These are phyloP conservation scores for Guyanaporus albipodus DNA, from an alignment of 768 basidiomycete genomes.

Conservation along the genomic window DNA sequence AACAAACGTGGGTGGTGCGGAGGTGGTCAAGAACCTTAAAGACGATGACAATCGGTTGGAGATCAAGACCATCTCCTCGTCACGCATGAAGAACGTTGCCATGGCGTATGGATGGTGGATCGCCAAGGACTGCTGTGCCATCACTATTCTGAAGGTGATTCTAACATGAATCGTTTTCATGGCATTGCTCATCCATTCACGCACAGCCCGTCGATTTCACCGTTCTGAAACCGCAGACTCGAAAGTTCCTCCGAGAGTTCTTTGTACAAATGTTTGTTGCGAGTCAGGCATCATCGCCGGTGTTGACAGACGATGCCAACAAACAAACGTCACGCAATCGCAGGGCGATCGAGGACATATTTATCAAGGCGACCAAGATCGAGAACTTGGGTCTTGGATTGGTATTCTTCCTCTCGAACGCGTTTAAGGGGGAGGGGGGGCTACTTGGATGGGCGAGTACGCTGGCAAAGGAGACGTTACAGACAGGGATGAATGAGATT, in stretches of 20 bases:
- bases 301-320: slow-evolving; percentile 39
- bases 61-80: slow-evolving; percentile 50
- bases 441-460: slow-evolving; percentile 64
- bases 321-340: slow-evolving; percentile 47
- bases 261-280: slow-evolving; percentile 66
- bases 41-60: slow-evolving; percentile 45
- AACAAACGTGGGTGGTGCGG: slow-evolving; percentile 71
- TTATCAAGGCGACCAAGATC: slow-evolving; percentile 67
- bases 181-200: neutral
- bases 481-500: slow-evolving; percentile 57
- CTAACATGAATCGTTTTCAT: neutral
- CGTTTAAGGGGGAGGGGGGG: slow-evolving; percentile 38
- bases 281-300: slow-evolving; percentile 71
- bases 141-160: slow-evolving; percentile 80
- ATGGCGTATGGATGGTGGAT: slow-evolving; percentile 92
- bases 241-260: slow-evolving; percentile 65
- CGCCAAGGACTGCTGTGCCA: slow-evolving; percentile 71
- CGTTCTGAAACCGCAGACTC: slow-evolving; percentile 57
- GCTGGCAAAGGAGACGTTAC: slow-evolving; percentile 67
- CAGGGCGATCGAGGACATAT: slow-evolving; percentile 67
- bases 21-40: slow-evolving; percentile 59
- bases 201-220: slow-evolving; percentile 85
- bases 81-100: slow-evolving; percentile 69
- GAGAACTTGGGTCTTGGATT: slow-evolving; percentile 71
- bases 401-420: slow-evolving; percentile 60